Conservation (phyloP, 306 rosid genomes). For the Leucaena leucocephala region DNA sequence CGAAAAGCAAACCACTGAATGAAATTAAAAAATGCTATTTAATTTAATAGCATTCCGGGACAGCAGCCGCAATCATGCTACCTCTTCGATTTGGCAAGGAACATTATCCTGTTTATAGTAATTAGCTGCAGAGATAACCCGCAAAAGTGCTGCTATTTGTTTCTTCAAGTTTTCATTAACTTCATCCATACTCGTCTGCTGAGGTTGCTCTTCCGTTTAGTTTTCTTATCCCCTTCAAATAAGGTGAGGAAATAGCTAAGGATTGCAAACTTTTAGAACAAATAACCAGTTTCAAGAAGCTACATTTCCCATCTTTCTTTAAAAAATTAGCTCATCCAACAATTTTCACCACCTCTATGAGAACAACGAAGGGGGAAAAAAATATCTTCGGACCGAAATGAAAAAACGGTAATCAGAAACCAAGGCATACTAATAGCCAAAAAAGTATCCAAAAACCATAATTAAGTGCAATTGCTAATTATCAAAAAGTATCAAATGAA, state of each 20-base stretch:
- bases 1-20: constrained; percentile 14
- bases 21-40: not conserved
- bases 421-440: not conserved
- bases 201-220: constrained; percentile 29
- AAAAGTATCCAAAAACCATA: not conserved
- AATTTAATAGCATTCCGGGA: not conserved
- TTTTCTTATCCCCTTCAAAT: constrained; percentile 1
- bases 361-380: not conserved
- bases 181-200: constrained; percentile 31
- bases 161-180: constrained; percentile 47
- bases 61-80: constrained; percentile 17
- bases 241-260: constrained; percentile 16
- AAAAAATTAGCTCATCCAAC: not conserved
- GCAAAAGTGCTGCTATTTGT: constrained; percentile 39
- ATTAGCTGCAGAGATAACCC: constrained; percentile 36
- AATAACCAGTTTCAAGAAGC: constrained; percentile 12
- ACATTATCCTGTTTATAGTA: constrained; percentile 45
- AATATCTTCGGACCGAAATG: not conserved
- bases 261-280: not conserved
- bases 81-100: constrained; percentile 81
- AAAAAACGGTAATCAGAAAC: not conserved
- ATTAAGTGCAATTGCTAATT: not conserved
- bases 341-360: not conserved
- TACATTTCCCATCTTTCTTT: not conserved
- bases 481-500: not conserved